Conservation (phyloP, 2,329 filamentous ascomycete species). For the Rhynchosporium graminicola region DNA sequence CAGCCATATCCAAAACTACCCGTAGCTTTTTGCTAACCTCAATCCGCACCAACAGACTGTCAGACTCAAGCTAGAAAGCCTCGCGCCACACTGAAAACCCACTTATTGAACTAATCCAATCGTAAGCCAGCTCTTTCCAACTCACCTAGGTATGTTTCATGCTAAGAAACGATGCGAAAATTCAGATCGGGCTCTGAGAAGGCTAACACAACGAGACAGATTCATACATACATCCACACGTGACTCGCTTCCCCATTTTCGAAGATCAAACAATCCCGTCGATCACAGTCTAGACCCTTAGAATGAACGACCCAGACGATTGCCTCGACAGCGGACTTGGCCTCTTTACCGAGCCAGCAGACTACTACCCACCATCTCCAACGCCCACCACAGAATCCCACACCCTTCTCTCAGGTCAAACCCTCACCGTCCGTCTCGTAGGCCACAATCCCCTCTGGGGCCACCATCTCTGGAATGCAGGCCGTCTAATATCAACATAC, state of each 20-base stretch:
- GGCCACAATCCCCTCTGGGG: conserved; percentile 89
- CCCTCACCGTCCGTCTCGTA: conserved; percentile 68
- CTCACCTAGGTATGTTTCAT: not conserved
- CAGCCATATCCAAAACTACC: too few relatives aligned
- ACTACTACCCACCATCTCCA: conserved; percentile 77
- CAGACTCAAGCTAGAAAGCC: not conserved
- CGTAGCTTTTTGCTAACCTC: not conserved
- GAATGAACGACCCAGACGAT: not conserved
- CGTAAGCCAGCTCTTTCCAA: not conserved
- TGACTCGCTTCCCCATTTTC: conserved; percentile 25
- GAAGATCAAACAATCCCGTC: not conserved
- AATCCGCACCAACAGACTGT: not conserved
- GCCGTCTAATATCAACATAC: conserved; percentile 74
- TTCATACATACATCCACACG: conserved; percentile 12
- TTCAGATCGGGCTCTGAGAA: not conserved
- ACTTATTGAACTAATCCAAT: not conserved
- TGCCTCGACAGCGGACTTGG: conserved; percentile 35
- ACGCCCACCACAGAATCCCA: conserved; percentile 73
- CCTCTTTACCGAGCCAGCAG: conserved; percentile 80
- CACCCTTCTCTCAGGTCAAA: conserved; percentile 62
- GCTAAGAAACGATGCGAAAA: not conserved
- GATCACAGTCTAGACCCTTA: not conserved
- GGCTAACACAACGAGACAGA: not conserved
- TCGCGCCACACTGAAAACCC: not conserved
- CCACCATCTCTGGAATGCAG: conserved; percentile 89